Conservation (phyloP, 371 early-diverging fungal species). For the Mortierella sp. region DNA sequence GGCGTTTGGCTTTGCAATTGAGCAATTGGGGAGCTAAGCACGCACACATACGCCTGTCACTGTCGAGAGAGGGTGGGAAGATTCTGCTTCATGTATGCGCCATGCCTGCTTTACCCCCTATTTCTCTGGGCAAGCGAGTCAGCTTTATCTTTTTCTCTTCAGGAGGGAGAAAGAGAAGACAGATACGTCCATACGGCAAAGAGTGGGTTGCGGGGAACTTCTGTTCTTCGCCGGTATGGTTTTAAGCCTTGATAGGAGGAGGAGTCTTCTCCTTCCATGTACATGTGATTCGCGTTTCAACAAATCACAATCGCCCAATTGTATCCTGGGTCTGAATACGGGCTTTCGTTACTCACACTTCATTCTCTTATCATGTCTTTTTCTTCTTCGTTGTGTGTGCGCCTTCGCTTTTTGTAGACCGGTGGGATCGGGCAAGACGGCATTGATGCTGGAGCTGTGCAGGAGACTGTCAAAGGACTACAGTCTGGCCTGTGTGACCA, state of each 20-base stretch:
- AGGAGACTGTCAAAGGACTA: constrained; percentile 81
- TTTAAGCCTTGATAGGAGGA: neutral
- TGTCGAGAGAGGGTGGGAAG: neutral
- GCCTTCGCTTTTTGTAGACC: constrained; percentile 81
- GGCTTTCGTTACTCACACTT: neutral
- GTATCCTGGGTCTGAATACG: too few relatives aligned
- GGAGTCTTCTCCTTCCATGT: neutral
- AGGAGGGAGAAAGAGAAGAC: neutral
- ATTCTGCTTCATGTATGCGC: neutral
- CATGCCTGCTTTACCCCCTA: neutral
- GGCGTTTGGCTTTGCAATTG: neutral
- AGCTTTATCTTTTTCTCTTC: neutral
- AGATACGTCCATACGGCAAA: neutral
- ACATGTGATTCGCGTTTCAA: neutral
- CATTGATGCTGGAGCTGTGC: constrained; percentile 93
- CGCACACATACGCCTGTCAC: neutral
- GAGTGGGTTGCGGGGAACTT: neutral
- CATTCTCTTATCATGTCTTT: constrained; percentile 6
- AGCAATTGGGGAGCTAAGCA: neutral
- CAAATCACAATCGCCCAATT: constrained; percentile 15
- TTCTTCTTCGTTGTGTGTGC: too few relatives aligned
- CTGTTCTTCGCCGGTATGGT: neutral
- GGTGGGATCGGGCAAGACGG: constrained; percentile 96
- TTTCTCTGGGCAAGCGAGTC: too few relatives aligned
- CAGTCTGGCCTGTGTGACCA: constrained; percentile 89